Percentiles rank a stretch among this genome's conserved stretches.
These are phyloP conservation scores for Acidomyces sp. DNA, from an alignment of 495 filamentous ascomycete species.

Conservation along the genomic window DNA sequence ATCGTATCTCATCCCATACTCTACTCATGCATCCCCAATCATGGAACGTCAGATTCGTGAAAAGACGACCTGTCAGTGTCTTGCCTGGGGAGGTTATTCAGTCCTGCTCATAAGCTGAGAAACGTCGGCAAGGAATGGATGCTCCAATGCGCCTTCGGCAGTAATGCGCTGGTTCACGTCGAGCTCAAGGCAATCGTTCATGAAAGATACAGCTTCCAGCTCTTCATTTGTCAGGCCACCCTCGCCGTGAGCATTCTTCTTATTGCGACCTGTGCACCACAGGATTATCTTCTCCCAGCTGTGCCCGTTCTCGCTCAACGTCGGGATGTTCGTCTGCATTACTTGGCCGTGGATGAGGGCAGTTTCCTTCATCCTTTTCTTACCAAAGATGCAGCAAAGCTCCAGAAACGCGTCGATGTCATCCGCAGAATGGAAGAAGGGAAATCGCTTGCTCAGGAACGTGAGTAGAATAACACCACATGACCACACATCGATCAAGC, in stretches of 20 bases:
- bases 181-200: constrained; percentile 55
- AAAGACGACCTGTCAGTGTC: too few species aligned
- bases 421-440: constrained; percentile 95
- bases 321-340: constrained; percentile 84
- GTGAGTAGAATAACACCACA: constrained; percentile 88
- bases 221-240: constrained; percentile 45
- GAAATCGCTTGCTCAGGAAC: constrained; percentile 77
- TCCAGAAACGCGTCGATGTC: constrained; percentile 96
- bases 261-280: constrained; percentile 62
- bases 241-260: constrained; percentile 32
- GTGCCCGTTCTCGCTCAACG: constrained; percentile 72
- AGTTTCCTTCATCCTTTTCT: constrained; percentile 62
- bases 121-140: constrained; percentile 55
- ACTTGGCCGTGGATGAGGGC: constrained; percentile 73
- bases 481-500: constrained; percentile 86
- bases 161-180: constrained; percentile 60
- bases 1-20: too few species aligned
- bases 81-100: too few species aligned
- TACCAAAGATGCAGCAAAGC: constrained; percentile 90
- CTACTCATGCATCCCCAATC: too few species aligned
- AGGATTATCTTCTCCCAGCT: constrained; percentile 83
- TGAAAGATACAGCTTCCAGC: constrained; percentile 50
- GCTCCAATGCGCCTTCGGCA: constrained; percentile 54
- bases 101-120: too few species aligned
- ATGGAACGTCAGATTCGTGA: too few species aligned